These are phyloP conservation scores for Phoma sp. DNA, from an alignment of 2,329 filamentous ascomycete genomes.

Conservation along the genomic window DNA sequence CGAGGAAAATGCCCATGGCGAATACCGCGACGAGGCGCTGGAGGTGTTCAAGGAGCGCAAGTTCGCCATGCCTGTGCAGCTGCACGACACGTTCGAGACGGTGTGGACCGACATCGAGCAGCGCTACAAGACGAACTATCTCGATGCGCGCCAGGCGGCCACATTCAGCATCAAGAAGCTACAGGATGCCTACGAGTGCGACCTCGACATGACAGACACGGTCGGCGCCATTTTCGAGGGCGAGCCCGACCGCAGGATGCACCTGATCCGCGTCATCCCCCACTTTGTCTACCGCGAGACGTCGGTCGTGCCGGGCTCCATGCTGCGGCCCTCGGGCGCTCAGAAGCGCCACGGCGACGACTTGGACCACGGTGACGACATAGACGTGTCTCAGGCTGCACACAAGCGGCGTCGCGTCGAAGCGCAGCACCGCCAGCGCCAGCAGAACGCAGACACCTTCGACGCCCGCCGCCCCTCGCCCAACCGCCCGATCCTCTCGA, in stretches of 20 bases:
- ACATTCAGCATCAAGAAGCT: slow-evolving; percentile 46
- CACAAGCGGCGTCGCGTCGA: slow-evolving; percentile 37
- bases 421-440: slow-evolving; percentile 13
- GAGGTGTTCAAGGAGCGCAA: slow-evolving; percentile 42
- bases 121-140: slow-evolving; percentile 46
- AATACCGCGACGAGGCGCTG: slow-evolving; percentile 23
- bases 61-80: slow-evolving; percentile 40
- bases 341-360: slow-evolving; percentile 33
- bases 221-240: slow-evolving; percentile 44
- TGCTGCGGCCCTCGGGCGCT: slow-evolving; percentile 32
- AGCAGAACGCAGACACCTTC: slow-evolving; percentile 4
- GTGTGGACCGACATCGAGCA: slow-evolving; percentile 42
- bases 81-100: slow-evolving; percentile 36
- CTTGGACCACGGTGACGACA: background rate
- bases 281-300: slow-evolving; percentile 38
- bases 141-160: slow-evolving; percentile 19
- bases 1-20: slow-evolving; percentile 31
- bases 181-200: slow-evolving; percentile 45
- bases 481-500: slow-evolving; percentile 39
- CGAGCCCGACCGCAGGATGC: slow-evolving; percentile 33
- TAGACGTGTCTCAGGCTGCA: background rate
- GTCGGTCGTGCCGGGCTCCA: slow-evolving; percentile 40
- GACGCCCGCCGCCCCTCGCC: slow-evolving; percentile 24
- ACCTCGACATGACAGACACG: slow-evolving; percentile 45
- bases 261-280: slow-evolving; percentile 41